Conservation (phyloP, 2,329 filamentous ascomycete genomes). For the Beauveria sp. region DNA sequence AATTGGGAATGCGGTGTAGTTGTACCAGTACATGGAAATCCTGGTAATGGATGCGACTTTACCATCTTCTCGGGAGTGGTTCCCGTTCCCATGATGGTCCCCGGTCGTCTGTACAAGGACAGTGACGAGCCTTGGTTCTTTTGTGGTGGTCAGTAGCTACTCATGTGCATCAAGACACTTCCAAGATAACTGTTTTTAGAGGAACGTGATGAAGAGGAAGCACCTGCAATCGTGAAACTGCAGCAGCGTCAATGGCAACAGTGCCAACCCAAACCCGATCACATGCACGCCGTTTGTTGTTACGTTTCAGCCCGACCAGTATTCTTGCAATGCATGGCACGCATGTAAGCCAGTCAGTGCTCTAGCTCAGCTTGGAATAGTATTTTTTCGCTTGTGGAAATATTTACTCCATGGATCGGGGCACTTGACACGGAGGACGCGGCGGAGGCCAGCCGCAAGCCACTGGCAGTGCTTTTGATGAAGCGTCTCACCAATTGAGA, state of each 20-base stretch:
- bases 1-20: constrained; percentile 97
- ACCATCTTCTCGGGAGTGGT: constrained; percentile 45
- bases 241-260: not conserved
- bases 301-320: constrained; percentile 9
- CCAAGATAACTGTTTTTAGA: not conserved
- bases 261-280: not conserved
- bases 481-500: not conserved
- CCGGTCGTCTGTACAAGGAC: constrained; percentile 42
- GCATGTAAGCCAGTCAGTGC: not conserved
- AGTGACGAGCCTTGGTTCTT: constrained; percentile 37
- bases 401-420: not conserved
- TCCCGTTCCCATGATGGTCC: constrained; percentile 57
- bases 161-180: not conserved
- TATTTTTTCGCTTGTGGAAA: constrained; percentile 1
- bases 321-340: constrained; percentile 1
- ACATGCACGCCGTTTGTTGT: not conserved
- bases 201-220: not conserved
- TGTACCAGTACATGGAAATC: constrained; percentile 34
- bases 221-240: not conserved
- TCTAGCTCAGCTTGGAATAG: constrained; percentile 5
- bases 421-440: not conserved
- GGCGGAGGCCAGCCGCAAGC: not conserved
- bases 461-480: not conserved
- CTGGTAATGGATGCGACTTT: constrained; percentile 12
- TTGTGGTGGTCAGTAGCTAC: constrained; percentile 7